These are phyloP conservation scores for Abortiporus biennis DNA, from an alignment of 1,284 basidiomycete species.

Conservation along the genomic window DNA sequence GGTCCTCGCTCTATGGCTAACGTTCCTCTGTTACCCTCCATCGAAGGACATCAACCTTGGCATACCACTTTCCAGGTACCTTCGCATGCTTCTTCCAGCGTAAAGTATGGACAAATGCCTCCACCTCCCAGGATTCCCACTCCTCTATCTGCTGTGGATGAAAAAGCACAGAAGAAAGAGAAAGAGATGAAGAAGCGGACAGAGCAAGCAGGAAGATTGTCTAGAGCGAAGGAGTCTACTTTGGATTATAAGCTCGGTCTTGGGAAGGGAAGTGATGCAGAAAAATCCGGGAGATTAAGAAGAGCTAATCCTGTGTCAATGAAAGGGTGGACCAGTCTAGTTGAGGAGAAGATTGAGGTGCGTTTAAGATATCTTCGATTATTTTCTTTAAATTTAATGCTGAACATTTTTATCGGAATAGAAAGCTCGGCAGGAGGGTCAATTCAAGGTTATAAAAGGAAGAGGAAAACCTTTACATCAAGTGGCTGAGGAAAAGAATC, in stretches of 20 bases:
- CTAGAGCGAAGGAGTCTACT: conserved; percentile 63
- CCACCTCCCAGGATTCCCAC: conserved; percentile 20
- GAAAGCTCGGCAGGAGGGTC: conserved; percentile 63
- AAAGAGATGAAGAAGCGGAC: conserved; percentile 47
- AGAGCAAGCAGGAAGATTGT: conserved; percentile 51
- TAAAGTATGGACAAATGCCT: conserved; percentile 45
- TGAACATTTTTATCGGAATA: conserved; percentile 22
- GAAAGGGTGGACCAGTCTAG: conserved; percentile 69
- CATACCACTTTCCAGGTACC: conserved; percentile 62
- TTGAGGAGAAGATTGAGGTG: conserved; percentile 81
- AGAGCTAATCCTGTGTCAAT: conserved; percentile 53
- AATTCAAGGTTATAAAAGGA: conserved; percentile 71
- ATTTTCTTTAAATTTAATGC: background rate
- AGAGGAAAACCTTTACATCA: conserved; percentile 65
- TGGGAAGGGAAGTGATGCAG: conserved; percentile 24
- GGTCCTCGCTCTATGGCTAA: conserved; percentile 9
- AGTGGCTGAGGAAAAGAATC: conserved; percentile 69
- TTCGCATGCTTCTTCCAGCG: conserved; percentile 42
- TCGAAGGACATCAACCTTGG: conserved; percentile 60
- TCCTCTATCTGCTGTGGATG: conserved; percentile 35
- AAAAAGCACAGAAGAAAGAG: conserved; percentile 43
- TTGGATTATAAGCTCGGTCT: conserved; percentile 69
- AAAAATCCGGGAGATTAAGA: conserved; percentile 26
- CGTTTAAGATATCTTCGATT: conserved; percentile 10
- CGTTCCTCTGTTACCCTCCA: conserved; percentile 45